Conservation (phyloP, 2,329 filamentous ascomycete species). For the Paracoccidioides brasiliensis region DNA sequence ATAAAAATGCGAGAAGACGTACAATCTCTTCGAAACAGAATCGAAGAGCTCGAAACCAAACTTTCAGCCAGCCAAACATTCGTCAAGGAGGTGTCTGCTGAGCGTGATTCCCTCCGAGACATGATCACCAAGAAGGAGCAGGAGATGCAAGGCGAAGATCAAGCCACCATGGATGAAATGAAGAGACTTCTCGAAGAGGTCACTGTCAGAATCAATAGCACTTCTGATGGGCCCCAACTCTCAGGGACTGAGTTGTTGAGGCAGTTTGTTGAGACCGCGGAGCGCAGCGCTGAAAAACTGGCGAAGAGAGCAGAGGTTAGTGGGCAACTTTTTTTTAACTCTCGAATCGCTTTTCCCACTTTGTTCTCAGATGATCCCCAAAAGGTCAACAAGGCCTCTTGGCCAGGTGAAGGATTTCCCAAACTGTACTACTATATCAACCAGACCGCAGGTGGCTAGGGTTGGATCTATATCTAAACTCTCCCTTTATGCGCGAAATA, state of each 20-base stretch:
- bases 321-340: conserved; percentile 11
- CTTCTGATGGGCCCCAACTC: conserved; percentile 21
- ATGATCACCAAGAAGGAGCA: conserved; percentile 28
- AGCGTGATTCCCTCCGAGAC: conserved; percentile 28
- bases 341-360: background rate
- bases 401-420: background rate
- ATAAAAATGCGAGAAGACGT: conserved; percentile 23
- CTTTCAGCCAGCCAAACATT: conserved; percentile 26
- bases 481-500: background rate
- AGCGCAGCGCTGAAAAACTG: conserved; percentile 38
- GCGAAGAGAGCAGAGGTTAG: conserved; percentile 32
- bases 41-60: conserved; percentile 28
- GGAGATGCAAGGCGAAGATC: conserved; percentile 28
- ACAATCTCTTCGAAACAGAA: conserved; percentile 21
- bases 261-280: conserved; percentile 40
- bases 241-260: conserved; percentile 28
- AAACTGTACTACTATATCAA: too few relatives aligned
- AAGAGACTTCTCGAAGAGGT: conserved; percentile 29
- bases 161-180: conserved; percentile 29
- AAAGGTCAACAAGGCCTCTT: background rate
- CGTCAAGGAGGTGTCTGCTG: conserved; percentile 26
- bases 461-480: background rate
- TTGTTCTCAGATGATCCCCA: background rate
- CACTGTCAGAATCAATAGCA: conserved; percentile 23
- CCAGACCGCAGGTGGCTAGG: too few relatives aligned